Base-by-base conservation (phyloP, 805 yeast species). In the Starmera dryadoides region DNA sequence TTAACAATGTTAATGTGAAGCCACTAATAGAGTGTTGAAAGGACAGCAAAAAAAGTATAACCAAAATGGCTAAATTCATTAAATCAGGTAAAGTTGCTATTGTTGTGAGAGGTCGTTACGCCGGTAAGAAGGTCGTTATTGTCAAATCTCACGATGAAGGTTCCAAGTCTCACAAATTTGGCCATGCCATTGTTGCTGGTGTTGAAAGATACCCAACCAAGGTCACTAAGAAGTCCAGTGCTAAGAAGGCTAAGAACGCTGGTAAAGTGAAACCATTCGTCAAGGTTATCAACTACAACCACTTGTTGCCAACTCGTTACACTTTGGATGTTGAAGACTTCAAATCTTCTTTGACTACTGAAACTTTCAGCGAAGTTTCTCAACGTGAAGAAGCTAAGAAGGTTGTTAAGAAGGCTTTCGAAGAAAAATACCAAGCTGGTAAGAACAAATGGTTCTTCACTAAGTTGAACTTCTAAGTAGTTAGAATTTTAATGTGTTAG, bases 401-500 rank as follows among this genome's bases (percentile, higher is more conserved):
- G 81, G 89, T 82, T 68, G 87, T 93, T 72, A 93, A 87, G 86
- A 86, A 89, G 81, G 96, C 95, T 69, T 91, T 93, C 67, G 98
- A 93, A 79, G 96, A 91, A 78, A 87, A 88, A 81, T 95, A 91
- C 81, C 94, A 86, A 73, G 87, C 96, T 68, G 98, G 98, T 71
- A 88, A 93, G 85, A 91, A 91, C 89, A 89, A 88, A 78, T 93
- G 98, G 98, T 93, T 93, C 81, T 93, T 93, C 89, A 81, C 95
- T 73, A 93, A 93, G 79, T 83, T 86, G 69, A 81, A 83, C 76
- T 86, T 86, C 77, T 86, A 85, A 47, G 36, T 18, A 16, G 9
- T 22, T 22, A 22, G 10, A 22, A 25, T 25, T 25, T 25, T 25
- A 25, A 25, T 25, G 5, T 25, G 28, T 25, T 25, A 25, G 28